A percentile compares a stretch with the other conserved stretches of the same genome.
phyloP scores from a whole-genome alignment of 2,329 filamentous ascomycete genomes.

The Colletotrichum brevisporum region DNA sequence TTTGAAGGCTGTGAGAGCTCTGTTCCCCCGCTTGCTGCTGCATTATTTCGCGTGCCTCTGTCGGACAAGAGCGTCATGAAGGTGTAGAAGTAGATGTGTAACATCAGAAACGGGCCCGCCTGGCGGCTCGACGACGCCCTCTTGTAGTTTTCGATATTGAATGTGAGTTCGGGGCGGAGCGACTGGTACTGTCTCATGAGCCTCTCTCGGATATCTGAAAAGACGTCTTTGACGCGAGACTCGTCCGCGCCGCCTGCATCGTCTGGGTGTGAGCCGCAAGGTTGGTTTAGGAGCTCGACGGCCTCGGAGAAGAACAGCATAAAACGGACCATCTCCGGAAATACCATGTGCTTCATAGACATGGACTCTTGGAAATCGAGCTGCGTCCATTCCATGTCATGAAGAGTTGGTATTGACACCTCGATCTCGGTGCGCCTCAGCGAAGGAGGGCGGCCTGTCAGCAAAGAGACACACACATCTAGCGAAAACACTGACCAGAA shows the following conservation, averaged over 20 bases:
- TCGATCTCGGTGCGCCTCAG: conserved; percentile 7
- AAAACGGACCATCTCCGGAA: not conserved
- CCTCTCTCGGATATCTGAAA: not conserved
- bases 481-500: conserved; percentile 9
- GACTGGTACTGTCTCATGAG: conserved; percentile 4
- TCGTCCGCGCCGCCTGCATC: accelerated
- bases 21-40: not conserved
- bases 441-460: conserved; percentile 6
- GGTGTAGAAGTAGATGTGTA: conserved; percentile 18
- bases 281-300: conserved; percentile 6
- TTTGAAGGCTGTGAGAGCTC: not conserved
- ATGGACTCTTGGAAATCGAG: not conserved
- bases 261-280: not conserved
- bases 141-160: conserved; percentile 15
- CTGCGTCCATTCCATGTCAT: conserved; percentile 13
- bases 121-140: not conserved
- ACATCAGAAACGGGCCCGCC: conserved; percentile 6
- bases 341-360: conserved; percentile 12
- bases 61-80: conserved; percentile 3
- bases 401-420: not conserved
- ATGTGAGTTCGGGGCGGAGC: not conserved
- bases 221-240: not conserved
- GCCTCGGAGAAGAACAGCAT: conserved; percentile 15
- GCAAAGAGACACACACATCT: conserved; percentile 11
- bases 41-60: not conserved